phyloP scores from a whole-genome alignment of 2,329 filamentous ascomycete species.

The Neoascochyta sp. region DNA sequence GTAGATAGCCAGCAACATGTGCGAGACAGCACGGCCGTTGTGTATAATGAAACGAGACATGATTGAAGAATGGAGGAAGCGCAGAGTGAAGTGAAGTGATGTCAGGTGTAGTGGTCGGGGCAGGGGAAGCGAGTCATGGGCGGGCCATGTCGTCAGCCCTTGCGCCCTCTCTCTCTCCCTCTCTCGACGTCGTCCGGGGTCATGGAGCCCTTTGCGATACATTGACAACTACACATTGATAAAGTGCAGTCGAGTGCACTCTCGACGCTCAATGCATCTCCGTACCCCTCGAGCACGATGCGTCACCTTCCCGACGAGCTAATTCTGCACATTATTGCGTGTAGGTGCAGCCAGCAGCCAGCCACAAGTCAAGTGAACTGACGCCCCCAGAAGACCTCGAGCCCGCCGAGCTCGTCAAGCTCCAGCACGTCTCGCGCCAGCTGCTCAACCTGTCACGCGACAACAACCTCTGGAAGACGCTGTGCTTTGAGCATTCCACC shows the following conservation, averaged over 20 bases:
- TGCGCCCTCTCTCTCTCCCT: no score
- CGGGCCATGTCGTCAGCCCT: conserved; percentile 4
- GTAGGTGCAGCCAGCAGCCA: conserved; percentile 22
- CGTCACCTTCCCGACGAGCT: conserved; percentile 37
- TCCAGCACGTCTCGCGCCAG: conserved; percentile 66
- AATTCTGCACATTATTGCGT: conserved; percentile 42
- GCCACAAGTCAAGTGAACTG: conserved; percentile 5
- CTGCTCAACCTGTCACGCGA: conserved; percentile 69
- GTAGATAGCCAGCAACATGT: no score
- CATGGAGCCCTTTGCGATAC: conserved; percentile 3
- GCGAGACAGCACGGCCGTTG: no score
- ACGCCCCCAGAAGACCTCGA: conserved; percentile 52
- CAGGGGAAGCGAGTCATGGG: no score
- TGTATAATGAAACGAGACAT: no score
- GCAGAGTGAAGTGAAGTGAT: no score
- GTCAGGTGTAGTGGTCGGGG: no score
- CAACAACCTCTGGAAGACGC: conserved; percentile 69
- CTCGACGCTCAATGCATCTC: neutral
- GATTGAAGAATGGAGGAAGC: no score
- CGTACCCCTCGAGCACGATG: conserved; percentile 20
- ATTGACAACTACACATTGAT: neutral
- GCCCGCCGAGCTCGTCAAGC: conserved; percentile 58
- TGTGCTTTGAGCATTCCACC: conserved; percentile 68
- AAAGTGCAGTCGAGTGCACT: neutral
- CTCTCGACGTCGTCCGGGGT: conserved; percentile 2